A percentile compares a stretch with the other conserved stretches of the same genome.
Evolutionary conservation across 148 eudicot genomes (phyloP).

Genomic region (Polygonum maritimum): DNA sequence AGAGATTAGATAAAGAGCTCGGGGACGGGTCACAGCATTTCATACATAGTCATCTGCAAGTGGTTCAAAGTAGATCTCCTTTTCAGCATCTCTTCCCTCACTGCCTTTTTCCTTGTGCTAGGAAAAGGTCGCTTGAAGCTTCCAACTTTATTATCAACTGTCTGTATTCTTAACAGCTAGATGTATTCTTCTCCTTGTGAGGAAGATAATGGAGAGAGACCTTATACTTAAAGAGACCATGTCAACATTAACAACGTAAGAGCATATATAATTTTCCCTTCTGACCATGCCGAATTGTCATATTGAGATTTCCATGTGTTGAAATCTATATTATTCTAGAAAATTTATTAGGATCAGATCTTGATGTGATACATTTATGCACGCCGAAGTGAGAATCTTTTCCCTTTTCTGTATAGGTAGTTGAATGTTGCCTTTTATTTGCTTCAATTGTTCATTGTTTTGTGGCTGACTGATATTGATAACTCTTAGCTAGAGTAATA

Average conservation of each 20-base stretch:
- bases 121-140: background rate
- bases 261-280: background rate
- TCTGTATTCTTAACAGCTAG: background rate
- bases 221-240: background rate
- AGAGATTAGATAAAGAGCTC: background rate
- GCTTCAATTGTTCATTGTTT: background rate
- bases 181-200: background rate
- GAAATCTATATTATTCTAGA: background rate
- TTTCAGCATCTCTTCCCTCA: slow-evolving; percentile 5
- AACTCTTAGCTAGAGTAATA: background rate
- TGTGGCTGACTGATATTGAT: background rate
- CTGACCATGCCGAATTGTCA: background rate
- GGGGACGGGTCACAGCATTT: background rate
- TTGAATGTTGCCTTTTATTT: background rate
- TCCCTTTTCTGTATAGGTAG: background rate
- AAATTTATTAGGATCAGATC: background rate
- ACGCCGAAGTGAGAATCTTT: background rate
- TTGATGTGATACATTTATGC: background rate
- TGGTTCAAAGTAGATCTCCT: slow-evolving; percentile 1
- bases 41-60: background rate
- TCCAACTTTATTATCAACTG: background rate
- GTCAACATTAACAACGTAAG: background rate
- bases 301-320: background rate
- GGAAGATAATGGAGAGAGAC: background rate
- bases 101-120: background rate